These are phyloP conservation scores for Pogostemon cablin DNA, from an alignment of 257 asterid genomes.

Conservation along the genomic window DNA sequence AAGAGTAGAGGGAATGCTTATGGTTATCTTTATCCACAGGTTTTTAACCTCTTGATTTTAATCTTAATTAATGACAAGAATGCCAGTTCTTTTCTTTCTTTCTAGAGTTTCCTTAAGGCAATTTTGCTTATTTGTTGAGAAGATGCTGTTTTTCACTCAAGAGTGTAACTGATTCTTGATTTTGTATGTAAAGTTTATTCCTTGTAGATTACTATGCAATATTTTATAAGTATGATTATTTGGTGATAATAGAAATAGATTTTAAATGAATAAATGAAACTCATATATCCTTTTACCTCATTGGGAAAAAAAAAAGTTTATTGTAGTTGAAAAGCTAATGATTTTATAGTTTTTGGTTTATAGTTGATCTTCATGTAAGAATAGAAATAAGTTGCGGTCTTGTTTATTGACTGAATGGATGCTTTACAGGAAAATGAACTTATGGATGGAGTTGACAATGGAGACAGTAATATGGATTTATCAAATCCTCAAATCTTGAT, in stretches of 20 bases:
- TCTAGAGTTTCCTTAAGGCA: background rate
- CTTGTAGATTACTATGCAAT: background rate
- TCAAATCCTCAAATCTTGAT: constrained; percentile 54
- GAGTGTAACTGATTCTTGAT: constrained; percentile 8
- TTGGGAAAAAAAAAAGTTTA: background rate
- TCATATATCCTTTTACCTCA: background rate
- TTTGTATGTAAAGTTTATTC: background rate
- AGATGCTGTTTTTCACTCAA: background rate
- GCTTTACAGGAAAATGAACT: constrained; percentile 50
- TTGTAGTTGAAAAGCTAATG: background rate
- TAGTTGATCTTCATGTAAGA: constrained; percentile 17
- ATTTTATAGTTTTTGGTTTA: constrained; percentile 4
- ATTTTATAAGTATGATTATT: background rate
- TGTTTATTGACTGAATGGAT: constrained; percentile 28
- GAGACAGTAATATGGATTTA: constrained; percentile 31
- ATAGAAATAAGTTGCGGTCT: background rate
- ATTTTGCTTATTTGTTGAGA: background rate
- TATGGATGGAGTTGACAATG: constrained; percentile 35
- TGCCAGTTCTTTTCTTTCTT: background rate
- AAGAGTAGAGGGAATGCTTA: constrained; percentile 49
- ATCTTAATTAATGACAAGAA: background rate
- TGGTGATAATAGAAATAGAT: background rate
- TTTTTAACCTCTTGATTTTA: constrained; percentile 35
- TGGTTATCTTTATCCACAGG: constrained; percentile 71
- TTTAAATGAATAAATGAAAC: background rate